Conservation (phyloP, 257 asterid genomes). For the Solanum gandarillasii region DNA sequence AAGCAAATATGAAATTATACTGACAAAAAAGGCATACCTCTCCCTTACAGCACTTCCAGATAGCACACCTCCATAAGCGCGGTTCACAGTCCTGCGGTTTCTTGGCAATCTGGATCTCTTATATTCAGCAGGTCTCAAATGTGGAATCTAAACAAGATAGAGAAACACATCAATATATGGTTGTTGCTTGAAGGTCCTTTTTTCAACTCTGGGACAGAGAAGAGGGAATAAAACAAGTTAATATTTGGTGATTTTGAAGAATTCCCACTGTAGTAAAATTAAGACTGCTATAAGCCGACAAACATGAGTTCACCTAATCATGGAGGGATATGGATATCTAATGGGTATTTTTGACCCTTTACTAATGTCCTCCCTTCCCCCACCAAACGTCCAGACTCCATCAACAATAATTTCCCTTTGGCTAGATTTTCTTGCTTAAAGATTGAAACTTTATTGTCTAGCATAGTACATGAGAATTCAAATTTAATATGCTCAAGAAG, state of each 20-base stretch:
- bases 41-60: constrained; percentile 65
- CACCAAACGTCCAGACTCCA: not conserved
- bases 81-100: constrained; percentile 68
- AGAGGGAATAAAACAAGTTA: not conserved
- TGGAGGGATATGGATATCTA: not conserved
- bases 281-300: not conserved
- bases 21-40: constrained; percentile 25
- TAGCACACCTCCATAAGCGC: constrained; percentile 63
- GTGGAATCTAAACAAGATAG: constrained; percentile 41
- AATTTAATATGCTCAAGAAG: not conserved
- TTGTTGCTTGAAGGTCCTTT: not conserved
- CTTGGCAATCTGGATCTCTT: constrained; percentile 63
- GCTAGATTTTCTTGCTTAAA: not conserved
- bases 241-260: not conserved
- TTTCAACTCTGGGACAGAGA: not conserved
- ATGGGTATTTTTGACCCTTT: not conserved
- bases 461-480: not conserved
- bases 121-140: constrained; percentile 66
- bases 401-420: not conserved
- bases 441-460: not conserved
- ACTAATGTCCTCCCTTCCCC: not conserved
- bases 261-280: not conserved
- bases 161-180: not conserved
- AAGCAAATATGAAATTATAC: not conserved
- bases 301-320: not conserved